These are phyloP conservation scores for Cucumis cinereus DNA, from an alignment of 306 rosid genomes.

Conservation along the genomic window DNA sequence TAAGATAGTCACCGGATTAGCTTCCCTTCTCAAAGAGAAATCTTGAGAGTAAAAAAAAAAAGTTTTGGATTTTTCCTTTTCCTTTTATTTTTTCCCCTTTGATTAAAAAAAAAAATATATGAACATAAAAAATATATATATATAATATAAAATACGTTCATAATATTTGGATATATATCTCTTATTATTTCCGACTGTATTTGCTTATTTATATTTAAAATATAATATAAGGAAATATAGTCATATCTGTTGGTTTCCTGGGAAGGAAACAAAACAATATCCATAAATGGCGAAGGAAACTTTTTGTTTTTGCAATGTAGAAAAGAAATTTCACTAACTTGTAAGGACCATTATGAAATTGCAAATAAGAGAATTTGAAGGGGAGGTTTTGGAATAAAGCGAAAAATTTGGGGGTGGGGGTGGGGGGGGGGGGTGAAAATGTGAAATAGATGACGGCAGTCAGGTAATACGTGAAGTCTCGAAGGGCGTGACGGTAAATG, in stretches of 20 bases:
- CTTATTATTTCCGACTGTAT: neutral
- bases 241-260: neutral
- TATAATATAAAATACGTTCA: neutral
- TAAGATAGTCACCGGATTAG: conserved; percentile 80
- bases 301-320: neutral
- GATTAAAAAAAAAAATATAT: neutral
- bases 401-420: neutral
- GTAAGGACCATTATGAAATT: neutral
- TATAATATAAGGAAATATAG: neutral
- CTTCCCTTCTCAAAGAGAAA: conserved; percentile 72
- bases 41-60: conserved; percentile 17
- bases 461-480: conserved; percentile 1
- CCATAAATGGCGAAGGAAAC: neutral
- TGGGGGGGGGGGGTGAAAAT: too few species aligned
- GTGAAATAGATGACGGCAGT: neutral
- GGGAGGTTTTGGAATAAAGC: neutral
- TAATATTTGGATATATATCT: neutral
- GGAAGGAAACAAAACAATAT: conserved; percentile 6
- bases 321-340: neutral
- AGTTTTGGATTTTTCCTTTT: conserved; percentile 7
- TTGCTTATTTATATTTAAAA: neutral
- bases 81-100: neutral
- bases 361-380: neutral
- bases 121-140: conserved; percentile 8
- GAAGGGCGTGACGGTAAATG: conserved; percentile 10